Conservation (phyloP, 2,329 filamentous ascomycete species). For the Aureobasidium mangrovei region DNA sequence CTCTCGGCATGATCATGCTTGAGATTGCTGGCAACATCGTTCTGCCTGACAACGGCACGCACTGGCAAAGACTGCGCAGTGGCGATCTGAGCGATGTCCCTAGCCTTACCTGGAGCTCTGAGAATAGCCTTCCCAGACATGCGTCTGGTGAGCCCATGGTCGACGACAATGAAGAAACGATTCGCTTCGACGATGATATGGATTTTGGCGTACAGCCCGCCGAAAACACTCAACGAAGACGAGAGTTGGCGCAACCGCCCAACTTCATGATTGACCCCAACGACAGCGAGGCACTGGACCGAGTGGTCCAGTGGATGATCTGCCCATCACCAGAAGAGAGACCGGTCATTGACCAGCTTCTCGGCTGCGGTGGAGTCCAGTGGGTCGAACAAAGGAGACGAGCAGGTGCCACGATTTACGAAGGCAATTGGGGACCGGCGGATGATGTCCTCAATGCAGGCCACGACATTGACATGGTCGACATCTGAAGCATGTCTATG, state of each 20-base stretch:
- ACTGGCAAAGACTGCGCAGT: constrained; percentile 81
- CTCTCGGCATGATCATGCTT: constrained; percentile 85
- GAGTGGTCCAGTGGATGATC: constrained; percentile 82
- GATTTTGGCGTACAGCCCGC: constrained; percentile 16
- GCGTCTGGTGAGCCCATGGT: constrained; percentile 55
- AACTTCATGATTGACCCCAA: constrained; percentile 76
- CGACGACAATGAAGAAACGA: constrained; percentile 18
- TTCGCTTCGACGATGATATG: constrained; percentile 25
- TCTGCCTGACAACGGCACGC: constrained; percentile 83
- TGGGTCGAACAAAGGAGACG: constrained; percentile 73
- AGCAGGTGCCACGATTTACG: constrained; percentile 87
- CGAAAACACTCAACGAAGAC: constrained; percentile 21
- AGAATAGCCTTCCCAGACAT: constrained; percentile 63
- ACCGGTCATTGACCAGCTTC: constrained; percentile 64
- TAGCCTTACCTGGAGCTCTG: constrained; percentile 71
- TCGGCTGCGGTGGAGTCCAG: constrained; percentile 62
- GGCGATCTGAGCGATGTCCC: constrained; percentile 86
- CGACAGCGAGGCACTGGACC: constrained; percentile 69
- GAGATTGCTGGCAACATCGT: constrained; percentile 92
- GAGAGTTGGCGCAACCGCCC: constrained; percentile 61
- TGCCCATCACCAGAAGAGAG: constrained; percentile 62
- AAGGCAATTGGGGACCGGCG: constrained; percentile 87
- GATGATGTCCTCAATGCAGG: constrained; percentile 52
- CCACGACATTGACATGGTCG: constrained; percentile 52
- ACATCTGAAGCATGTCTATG: constrained; percentile 28